phyloP scores from a whole-genome alignment of 345 rosid species.

The Excoecaria agallocha region DNA sequence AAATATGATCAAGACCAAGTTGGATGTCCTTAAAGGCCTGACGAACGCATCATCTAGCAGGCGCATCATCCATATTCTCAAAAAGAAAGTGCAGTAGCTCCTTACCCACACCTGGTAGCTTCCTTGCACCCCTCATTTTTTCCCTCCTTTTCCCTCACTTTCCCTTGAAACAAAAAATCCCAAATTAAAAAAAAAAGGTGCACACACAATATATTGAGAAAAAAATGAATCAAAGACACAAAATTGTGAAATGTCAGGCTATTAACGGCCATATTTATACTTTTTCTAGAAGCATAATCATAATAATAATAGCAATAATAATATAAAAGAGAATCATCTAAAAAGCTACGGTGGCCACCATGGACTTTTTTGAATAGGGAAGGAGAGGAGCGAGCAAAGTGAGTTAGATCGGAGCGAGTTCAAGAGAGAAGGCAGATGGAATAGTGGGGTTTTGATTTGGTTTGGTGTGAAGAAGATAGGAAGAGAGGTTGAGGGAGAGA shows the following conservation, averaged over 20 bases:
- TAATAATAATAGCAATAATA: neutral
- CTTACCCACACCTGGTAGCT: conserved; percentile 40
- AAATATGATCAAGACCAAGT: conserved; percentile 70
- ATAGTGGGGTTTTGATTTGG: too few species aligned
- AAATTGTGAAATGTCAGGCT: neutral
- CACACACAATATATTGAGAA: neutral
- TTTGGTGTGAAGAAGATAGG: too few species aligned
- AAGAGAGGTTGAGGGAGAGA: too few species aligned
- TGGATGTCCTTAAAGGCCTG: conserved; percentile 73
- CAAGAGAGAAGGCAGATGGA: too few species aligned
- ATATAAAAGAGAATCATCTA: neutral
- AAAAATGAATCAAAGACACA: neutral
- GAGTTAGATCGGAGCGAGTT: too few species aligned
- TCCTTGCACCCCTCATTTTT: conserved; percentile 18
- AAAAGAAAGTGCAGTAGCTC: conserved; percentile 58
- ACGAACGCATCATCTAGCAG: conserved; percentile 70
- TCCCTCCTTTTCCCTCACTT: conserved; percentile 2
- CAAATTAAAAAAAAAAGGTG: neutral
- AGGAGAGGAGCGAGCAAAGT: too few species aligned
- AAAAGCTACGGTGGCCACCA: neutral
- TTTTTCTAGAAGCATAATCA: neutral
- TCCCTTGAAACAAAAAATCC: conserved; percentile 12
- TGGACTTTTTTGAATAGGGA: neutral
- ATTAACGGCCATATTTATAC: too few species aligned
- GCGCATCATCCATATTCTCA: conserved; percentile 69